phyloP scores from a whole-genome alignment of 2,329 filamentous ascomycete species.

The Claviceps sorghi region DNA sequence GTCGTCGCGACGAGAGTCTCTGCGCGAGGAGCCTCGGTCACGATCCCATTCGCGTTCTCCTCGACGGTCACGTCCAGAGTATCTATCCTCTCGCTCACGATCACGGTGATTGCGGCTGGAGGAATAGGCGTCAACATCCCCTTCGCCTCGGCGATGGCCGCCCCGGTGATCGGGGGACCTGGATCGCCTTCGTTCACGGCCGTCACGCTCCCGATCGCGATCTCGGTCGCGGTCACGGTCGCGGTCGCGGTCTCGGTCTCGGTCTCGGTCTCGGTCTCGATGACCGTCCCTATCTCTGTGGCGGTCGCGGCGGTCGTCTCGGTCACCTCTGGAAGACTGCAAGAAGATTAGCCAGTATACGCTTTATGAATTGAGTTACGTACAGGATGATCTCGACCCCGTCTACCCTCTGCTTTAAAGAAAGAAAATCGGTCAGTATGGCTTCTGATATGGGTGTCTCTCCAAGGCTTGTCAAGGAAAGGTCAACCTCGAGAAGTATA shows the following conservation, averaged over 20 bases:
- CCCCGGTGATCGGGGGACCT: slow-evolving; percentile 62
- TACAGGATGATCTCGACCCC: slow-evolving; percentile 42
- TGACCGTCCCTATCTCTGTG: slow-evolving; percentile 40
- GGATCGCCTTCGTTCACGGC: slow-evolving; percentile 58
- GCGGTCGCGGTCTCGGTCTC: slow-evolving; percentile 60
- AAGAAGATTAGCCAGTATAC: slow-evolving; percentile 9
- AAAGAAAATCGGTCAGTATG: slow-evolving; percentile 9
- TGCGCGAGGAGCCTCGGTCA: slow-evolving; percentile 46
- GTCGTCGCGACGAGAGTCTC: slow-evolving; percentile 51
- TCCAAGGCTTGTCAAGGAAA: slow-evolving; percentile 2
- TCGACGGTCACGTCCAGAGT: slow-evolving; percentile 52
- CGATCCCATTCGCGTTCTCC: slow-evolving; percentile 67
- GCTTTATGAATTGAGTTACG: slow-evolving; percentile 13
- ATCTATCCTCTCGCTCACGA: slow-evolving; percentile 84
- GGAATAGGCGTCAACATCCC: slow-evolving; percentile 76
- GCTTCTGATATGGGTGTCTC: not conserved
- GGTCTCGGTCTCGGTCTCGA: slow-evolving; percentile 25
- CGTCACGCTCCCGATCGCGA: slow-evolving; percentile 28
- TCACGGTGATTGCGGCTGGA: slow-evolving; percentile 86
- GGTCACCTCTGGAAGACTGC: slow-evolving; percentile 17
- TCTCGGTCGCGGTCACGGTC: slow-evolving; percentile 37
- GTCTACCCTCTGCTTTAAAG: slow-evolving; percentile 29
- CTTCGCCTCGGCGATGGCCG: slow-evolving; percentile 54
- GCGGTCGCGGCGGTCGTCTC: slow-evolving; percentile 23
- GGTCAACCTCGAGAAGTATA: slow-evolving; percentile 52